A percentile compares a stretch with the other conserved stretches of the same genome.
phyloP scores from a whole-genome alignment of 139 green algal species.

The Volvox africanus region DNA sequence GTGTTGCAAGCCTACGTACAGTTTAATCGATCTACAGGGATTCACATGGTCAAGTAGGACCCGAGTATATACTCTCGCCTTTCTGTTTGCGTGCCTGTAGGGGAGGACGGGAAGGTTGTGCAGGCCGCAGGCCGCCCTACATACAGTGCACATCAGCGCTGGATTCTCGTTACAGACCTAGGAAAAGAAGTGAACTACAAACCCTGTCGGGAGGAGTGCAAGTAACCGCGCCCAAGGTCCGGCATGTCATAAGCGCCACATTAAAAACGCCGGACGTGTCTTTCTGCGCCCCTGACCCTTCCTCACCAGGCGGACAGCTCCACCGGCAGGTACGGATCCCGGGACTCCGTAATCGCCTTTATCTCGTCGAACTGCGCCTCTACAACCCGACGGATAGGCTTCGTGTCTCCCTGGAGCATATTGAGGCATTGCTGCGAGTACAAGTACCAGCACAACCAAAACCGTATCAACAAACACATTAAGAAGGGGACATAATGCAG shows the following conservation, averaged over 20 bases:
- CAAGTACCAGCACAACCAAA: no score
- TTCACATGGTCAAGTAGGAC: no score
- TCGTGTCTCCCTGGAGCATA: constrained; percentile 73
- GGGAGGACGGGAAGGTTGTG: no score
- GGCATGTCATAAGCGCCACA: neutral
- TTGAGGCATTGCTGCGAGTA: constrained; percentile 74
- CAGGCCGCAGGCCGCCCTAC: no score
- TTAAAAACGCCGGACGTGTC: neutral
- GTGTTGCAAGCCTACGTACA: no score
- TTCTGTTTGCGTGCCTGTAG: no score
- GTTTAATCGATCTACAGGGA: no score
- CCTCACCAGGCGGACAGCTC: constrained; percentile 65
- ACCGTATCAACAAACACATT: no score
- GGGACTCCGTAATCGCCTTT: constrained; percentile 72
- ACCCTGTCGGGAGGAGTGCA: neutral
- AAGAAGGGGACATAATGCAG: no score
- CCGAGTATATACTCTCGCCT: no score
- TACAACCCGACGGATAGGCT: constrained; percentile 68
- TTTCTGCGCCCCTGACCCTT: no score
- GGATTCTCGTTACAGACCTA: neutral
- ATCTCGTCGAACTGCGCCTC: constrained; percentile 76
- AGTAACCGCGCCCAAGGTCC: neutral
- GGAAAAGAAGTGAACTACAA: neutral
- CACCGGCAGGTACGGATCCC: constrained; percentile 59
- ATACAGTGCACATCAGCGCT: no score